Evolutionary conservation across 225 moss, liverwort and hornwort genomes (phyloP), one percentile per base, ranked within the genome.

Genomic region (Marchantia paleacea): DNA sequence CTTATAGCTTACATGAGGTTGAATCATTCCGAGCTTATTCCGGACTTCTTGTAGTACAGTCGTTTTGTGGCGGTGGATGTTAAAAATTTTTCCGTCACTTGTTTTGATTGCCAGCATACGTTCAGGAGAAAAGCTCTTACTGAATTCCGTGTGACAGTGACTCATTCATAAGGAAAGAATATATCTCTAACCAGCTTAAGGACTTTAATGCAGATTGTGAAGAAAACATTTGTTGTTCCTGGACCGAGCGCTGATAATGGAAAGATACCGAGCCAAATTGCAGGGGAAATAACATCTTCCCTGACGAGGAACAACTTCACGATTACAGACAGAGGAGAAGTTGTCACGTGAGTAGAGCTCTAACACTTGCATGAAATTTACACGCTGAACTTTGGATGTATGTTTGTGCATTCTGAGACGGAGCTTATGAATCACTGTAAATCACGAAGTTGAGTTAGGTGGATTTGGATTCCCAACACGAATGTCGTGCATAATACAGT

Each of bases 231-330:
- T 68, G 84, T 76, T 49, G 80, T 91, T 66, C 88, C 92, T 62
- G 88, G 95, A 24, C 71, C 91, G 65, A 83, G 80, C 15, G 87
- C 71, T 61, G 99, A 88, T 53, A 77, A 62, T 82, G 99, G 94
- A 22, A 99, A 92, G 90, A 57, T 78, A 30, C 90, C 94, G 11
- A 94, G 85, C 81, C 94, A 92, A 81, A 58, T 99, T 80, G 99
- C 99, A 9, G 99, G 94, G 31, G 99, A 95, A 82, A 92, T 99
- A 39, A 89, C 94, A 19, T 99, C 99, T 74, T 92, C 94, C 61
- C 94, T 88, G 3, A 85, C 81, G 73, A 89, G 95, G 77, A 99
- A 85, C 85, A 99, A 95, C 85, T 99, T 95, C 69, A 75, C 83
- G 69, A 82, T 99, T 71, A 87, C 92, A 75, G 82, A 84, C 79